Base-by-base conservation (phyloP, 83 land plant species). In the Picea engelmannii region DNA sequence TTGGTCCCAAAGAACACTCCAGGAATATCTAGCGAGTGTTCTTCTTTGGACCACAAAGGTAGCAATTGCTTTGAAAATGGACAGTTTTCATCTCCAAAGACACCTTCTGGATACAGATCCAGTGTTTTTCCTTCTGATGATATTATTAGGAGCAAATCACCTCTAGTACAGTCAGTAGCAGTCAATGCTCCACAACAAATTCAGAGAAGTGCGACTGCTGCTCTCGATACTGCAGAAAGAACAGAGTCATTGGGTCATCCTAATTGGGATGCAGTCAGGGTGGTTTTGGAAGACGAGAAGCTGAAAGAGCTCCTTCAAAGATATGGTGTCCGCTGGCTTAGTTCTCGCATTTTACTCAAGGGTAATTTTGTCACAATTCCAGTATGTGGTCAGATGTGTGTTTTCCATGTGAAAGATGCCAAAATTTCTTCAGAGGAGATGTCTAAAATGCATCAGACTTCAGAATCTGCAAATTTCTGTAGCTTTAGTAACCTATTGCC, bases 321-420 rank as follows among this genome's bases (percentile, higher is more conserved):
- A 21, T 80, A 79, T 77, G 80, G 81, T 52, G n/a, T 78, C 15
- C 67, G 69, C 3, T 91, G 90, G 95, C 81, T 93, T 15, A 64
- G 58, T 78, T 83, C 80, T n/a, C 91, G 92, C 13, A 20, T 47
- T 20, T 59, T 93, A 67, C 84, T 93, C 24, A 78, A 11, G 61
- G 92, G 93, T 31, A 93, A 93, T 81, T 58, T 88, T 82, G 95
- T 93, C 6, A n/a, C 76, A 13, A 67, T 93, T 23, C 93, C 95
- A 59, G 38, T 87, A 60, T 82, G 87, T 81, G 82, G 87, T 18
- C 52, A 85, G 27, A 69, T 87, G 73, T 85, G 79, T 25, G 17
- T 61, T 60, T 91, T 90, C 61, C 79, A 35, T 13, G 90, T 93
- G 42, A 80, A 79, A 12, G 87, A 78, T 80, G 81, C 84, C 17